Evolutionary conservation across 2,329 filamentous ascomycete genomes (phyloP).

Genomic region (Neonectria punicea): DNA sequence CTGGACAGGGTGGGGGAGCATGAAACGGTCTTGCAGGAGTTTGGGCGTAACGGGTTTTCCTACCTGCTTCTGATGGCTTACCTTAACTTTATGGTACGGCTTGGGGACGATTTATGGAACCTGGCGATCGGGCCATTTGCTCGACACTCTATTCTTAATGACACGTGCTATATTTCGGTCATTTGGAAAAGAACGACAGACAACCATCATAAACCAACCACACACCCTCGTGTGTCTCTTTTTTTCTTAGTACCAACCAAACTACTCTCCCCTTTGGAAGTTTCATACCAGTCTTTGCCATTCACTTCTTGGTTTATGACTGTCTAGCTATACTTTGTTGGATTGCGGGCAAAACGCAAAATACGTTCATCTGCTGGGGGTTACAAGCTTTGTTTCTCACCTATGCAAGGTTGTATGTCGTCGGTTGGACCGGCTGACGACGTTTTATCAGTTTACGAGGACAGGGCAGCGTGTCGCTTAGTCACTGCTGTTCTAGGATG

Average conservation of each 20-base stretch:
- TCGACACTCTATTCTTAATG: slow-evolving; percentile 23
- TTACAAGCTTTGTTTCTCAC: background rate
- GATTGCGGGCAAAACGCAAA: background rate
- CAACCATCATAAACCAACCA: slow-evolving; percentile 23
- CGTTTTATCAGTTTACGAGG: background rate
- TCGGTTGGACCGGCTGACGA: background rate
- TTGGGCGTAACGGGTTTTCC: slow-evolving; percentile 33
- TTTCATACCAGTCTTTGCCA: slow-evolving; percentile 1
- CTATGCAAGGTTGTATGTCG: background rate
- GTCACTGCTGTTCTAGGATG: slow-evolving; percentile 4
- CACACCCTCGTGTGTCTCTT: slow-evolving; percentile 16
- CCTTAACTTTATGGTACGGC: slow-evolving; percentile 4
- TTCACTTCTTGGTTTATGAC: slow-evolving; percentile 3
- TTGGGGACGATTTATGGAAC: slow-evolving; percentile 22
- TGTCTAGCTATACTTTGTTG: background rate
- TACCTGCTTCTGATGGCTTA: slow-evolving; percentile 10
- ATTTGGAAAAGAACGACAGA: slow-evolving; percentile 18
- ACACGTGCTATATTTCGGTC: slow-evolving; percentile 25
- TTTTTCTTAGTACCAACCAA: slow-evolving; percentile 22
- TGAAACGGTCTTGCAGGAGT: slow-evolving; percentile 40
- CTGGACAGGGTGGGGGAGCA: slow-evolving; percentile 30
- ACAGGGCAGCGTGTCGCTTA: background rate
- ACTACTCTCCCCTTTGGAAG: slow-evolving; percentile 14
- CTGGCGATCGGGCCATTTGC: slow-evolving; percentile 10
- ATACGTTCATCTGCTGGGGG: background rate